Base-by-base conservation (phyloP, 495 filamentous ascomycete species). In the Endocarpon pusillum region DNA sequence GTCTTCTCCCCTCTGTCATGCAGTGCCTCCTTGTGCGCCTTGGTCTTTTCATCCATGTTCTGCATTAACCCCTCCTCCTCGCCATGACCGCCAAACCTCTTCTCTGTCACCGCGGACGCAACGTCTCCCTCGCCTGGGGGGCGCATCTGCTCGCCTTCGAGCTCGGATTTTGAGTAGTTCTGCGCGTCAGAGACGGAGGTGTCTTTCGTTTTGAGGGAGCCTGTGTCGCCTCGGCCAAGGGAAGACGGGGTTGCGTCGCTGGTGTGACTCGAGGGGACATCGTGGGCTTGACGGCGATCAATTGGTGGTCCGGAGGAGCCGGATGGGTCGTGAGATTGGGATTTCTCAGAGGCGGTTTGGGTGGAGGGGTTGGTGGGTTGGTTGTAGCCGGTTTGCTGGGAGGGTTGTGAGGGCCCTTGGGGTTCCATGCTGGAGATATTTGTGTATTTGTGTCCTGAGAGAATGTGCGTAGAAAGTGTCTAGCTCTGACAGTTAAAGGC, bases 61-160 rank as follows among this genome's bases (percentile, higher is more conserved):
- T 51, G 50, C 18, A 47, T 41, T 9, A 56, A 38, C 42, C 55
- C 51, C 7, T 27, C 36, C 40, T 61, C 54, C 19, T 61, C 56
- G 12, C 54, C 59, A 24, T 52, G 55, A 0, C 47, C 45, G 15
- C 39, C 47, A 0, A 59, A 57, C 15, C 51, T 43, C 38, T 61
- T 59, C 0, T 56, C 44, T 35, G 58, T 39, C 1, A 71, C 66
- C 0, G 56, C 54, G 17, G 53, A 42, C 2, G 67, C 69, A 23
- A 75, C 66, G 16, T 66, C 54, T 3, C 69, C 72, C 36, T 75
- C 70, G 3, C 52, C 49, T 0, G 59, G 53, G 19, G 64, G 54
- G 17, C 60, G 54, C 59, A 75, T 69, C 39, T 74, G 62, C 3
- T 70, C 71, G 7, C 64, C 64, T 12, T 73, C 67, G 1, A 50